Evolutionary conservation across 2,329 filamentous ascomycete genomes (phyloP).

Genomic region (Ophiocordyceps camponoti-saundersi): DNA sequence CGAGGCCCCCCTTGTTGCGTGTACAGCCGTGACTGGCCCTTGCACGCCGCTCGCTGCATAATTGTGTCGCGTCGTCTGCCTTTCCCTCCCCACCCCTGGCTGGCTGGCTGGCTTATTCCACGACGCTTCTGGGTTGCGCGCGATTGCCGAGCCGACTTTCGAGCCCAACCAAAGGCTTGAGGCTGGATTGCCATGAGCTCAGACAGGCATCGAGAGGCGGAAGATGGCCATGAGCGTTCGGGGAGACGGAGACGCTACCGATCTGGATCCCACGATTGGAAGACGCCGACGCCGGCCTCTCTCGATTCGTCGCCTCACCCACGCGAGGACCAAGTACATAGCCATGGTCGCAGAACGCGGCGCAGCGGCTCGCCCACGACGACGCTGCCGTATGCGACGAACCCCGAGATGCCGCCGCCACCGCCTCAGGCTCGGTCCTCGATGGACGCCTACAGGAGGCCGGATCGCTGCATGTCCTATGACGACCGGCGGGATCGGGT

Average conservation of each 20-base stretch:
- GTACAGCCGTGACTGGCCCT: conserved; percentile 9
- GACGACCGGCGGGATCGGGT: conserved; percentile 5
- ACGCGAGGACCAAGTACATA: conserved; percentile 14
- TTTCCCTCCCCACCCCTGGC: neutral
- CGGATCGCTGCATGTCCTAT: conserved; percentile 10
- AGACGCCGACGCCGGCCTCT: conserved; percentile 3
- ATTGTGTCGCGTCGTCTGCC: neutral
- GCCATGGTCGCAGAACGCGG: conserved; percentile 12
- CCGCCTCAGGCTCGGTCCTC: conserved; percentile 11
- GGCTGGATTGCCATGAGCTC: conserved; percentile 14
- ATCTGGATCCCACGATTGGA: conserved; percentile 5
- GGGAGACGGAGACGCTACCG: conserved; percentile 11
- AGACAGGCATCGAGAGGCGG: conserved; percentile 13
- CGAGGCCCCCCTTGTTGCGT: conserved; percentile 2
- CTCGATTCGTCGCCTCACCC: conserved; percentile 12
- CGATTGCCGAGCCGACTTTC: conserved; percentile 4
- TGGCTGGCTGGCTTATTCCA: neutral
- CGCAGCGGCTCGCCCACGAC: conserved; percentile 5
- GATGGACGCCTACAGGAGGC: conserved; percentile 14
- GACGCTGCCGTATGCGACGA: conserved; percentile 6
- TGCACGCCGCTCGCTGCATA: neutral
- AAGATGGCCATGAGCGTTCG: conserved; percentile 10
- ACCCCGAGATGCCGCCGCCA: conserved; percentile 12
- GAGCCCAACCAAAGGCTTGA: conserved; percentile 8
- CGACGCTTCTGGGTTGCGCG: neutral